Evolutionary conservation across 257 asterid genomes (phyloP).

Genomic region (Solanum pennellii): DNA sequence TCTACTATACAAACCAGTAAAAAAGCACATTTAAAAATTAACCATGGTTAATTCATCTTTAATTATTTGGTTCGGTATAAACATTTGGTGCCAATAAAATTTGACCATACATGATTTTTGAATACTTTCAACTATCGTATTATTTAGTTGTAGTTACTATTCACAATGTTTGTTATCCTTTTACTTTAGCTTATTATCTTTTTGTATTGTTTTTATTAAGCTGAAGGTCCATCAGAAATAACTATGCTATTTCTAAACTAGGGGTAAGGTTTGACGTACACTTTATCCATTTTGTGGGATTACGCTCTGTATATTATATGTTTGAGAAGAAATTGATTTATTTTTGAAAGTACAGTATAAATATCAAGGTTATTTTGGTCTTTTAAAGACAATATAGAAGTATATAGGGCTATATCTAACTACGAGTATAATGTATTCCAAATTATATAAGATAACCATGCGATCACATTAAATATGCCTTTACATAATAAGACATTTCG

Average conservation of each 20-base stretch:
- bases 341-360: not conserved
- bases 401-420: not conserved
- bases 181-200: not conserved
- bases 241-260: no score
- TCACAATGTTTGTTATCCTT: not conserved
- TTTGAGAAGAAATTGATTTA: not conserved
- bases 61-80: not conserved
- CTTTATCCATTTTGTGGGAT: no score
- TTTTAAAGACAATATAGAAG: not conserved
- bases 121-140: no score
- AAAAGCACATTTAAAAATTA: not conserved
- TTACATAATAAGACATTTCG: no score
- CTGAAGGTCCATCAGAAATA: no score
- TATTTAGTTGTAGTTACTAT: not conserved
- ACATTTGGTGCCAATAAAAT: not conserved
- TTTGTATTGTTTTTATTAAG: not conserved
- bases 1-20: not conserved
- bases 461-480: accelerated
- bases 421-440: not conserved
- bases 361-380: not conserved
- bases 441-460: not conserved
- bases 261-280: not conserved
- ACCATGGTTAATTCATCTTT: not conserved
- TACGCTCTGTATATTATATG: not conserved
- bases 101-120: not conserved